Percentiles rank a stretch among this genome's conserved stretches.
These are phyloP conservation scores for Penicillium parvum DNA, from an alignment of 495 filamentous ascomycete genomes.

Conservation along the genomic window DNA sequence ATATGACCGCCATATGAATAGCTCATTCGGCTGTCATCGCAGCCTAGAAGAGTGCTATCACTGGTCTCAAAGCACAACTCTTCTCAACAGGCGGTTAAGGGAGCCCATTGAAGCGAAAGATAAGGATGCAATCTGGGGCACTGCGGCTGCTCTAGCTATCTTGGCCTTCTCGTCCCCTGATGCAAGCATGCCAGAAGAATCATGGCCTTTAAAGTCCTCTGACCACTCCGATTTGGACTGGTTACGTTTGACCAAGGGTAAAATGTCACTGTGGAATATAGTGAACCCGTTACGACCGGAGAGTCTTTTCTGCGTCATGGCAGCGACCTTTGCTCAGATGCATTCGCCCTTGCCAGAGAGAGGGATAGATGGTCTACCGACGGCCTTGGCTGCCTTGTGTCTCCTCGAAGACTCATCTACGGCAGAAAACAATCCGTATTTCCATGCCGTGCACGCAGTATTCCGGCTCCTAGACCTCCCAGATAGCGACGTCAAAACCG, in stretches of 20 bases:
- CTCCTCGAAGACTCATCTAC: constrained; percentile 31
- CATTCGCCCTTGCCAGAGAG: constrained; percentile 23
- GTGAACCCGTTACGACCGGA: constrained; percentile 37
- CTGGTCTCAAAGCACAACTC: constrained; percentile 35
- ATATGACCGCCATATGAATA: constrained; percentile 42
- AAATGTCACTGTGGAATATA: constrained; percentile 40
- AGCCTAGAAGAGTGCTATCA: constrained; percentile 40
- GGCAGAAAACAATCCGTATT: constrained; percentile 35
- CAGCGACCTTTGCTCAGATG: constrained; percentile 28
- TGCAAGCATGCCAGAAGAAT: constrained; percentile 31
- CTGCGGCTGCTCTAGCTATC: constrained; percentile 35
- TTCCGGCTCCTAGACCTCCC: constrained; percentile 24
- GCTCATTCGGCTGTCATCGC: constrained; percentile 14
- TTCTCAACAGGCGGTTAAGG: constrained; percentile 33
- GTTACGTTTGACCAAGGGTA: constrained; percentile 40
- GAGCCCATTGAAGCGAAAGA: constrained; percentile 33
- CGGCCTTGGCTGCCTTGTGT: constrained; percentile 27
- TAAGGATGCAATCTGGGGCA: constrained; percentile 44
- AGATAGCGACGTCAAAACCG: constrained; percentile 23
- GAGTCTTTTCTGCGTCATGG: constrained; percentile 39
- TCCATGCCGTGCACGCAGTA: constrained; percentile 33
- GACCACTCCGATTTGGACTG: constrained; percentile 33
- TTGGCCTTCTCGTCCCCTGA: constrained; percentile 38
- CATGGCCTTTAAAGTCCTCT: constrained; percentile 42
- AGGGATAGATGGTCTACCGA: constrained; percentile 33